Conservation (phyloP, 1,284 basidiomycete species). For the Ceratobasidium sp. region DNA sequence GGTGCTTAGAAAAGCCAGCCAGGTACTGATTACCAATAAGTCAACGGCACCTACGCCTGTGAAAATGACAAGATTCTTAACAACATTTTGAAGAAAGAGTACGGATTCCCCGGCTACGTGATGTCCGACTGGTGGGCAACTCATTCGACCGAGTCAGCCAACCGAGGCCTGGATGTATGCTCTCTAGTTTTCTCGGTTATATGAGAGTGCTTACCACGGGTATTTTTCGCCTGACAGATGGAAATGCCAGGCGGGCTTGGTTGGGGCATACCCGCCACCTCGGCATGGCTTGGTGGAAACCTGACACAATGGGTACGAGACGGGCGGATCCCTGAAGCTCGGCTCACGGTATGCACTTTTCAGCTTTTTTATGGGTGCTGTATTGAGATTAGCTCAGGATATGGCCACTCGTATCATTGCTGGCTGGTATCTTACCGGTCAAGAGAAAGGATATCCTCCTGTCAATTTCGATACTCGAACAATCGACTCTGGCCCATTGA, state of each 20-base stretch:
- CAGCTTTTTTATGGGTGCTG: not conserved
- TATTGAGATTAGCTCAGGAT: slow-evolving; percentile 52
- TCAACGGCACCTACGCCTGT: slow-evolving; percentile 82
- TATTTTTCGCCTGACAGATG: slow-evolving; percentile 21
- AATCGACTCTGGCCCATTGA: slow-evolving; percentile 48
- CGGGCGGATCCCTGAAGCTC: slow-evolving; percentile 1
- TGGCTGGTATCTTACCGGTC: slow-evolving; percentile 65
- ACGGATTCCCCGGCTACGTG: slow-evolving; percentile 57
- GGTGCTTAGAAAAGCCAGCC: not conserved
- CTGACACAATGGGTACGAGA: slow-evolving; percentile 11
- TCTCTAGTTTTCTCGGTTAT: not conserved
- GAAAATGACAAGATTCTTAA: slow-evolving; percentile 79
- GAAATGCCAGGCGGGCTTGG: slow-evolving; percentile 36
- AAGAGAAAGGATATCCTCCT: slow-evolving; percentile 62
- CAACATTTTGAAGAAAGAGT: slow-evolving; percentile 77
- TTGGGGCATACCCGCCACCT: slow-evolving; percentile 10
- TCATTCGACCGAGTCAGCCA: slow-evolving; percentile 37
- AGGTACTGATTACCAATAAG: not conserved
- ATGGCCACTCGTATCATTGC: slow-evolving; percentile 72
- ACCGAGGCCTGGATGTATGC: slow-evolving; percentile 36
- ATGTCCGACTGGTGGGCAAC: slow-evolving; percentile 46
- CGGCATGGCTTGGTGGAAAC: slow-evolving; percentile 24
- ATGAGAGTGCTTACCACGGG: too few relatives aligned
- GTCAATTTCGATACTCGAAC: slow-evolving; percentile 59
- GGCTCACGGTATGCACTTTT: slow-evolving; percentile 4